Evolutionary conservation across 2,329 filamentous ascomycete species (phyloP), one percentile per base, ranked within the genome.

Genomic region (Botryotinia convoluta): DNA sequence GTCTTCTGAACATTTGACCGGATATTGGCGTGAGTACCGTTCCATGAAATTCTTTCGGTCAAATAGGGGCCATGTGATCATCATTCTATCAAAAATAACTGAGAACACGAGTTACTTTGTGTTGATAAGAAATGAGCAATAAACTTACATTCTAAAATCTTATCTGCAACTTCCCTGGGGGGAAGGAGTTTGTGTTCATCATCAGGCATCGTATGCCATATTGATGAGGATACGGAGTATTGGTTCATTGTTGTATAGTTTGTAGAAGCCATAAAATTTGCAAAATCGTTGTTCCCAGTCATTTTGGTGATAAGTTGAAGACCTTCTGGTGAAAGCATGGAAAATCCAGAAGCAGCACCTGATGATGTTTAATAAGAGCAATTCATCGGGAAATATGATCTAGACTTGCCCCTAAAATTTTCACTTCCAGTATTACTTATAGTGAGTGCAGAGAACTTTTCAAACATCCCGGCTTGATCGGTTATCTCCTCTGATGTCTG

Each of bases 271-370:
- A 68, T 68, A n/a, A 39, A 68, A 2, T 68, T 35, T n/a, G 39
- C 18, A 42, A 72, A 60, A 5, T 35, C 39, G 54, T 60, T 39
- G 18, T 72, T 39, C 22, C 62, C 71, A n/a, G 39, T 68, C 22
- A 72, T 42, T 29, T n/a, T 60, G n/a, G 37, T 59, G 54, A 79
- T 78, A 69, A 75, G 77, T 32, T 71, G 76, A 51, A 79, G 67
- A 51, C 77, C 77, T 64, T 76, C 74, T 32, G 77, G 77, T 35
- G 78, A 78, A 67, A 79, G 75, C 63, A 79, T 69, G 44, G 77
- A 77, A 72, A 77, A 78, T 5, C 77, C 77, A 68, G 78, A 79
- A 22, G 78, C 72, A 37, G 69, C 74, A 54, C 77, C 77, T 78
- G 64, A 59, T 48, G 14, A 74, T 29, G 18, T 73, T 44, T 65